Evolutionary conservation across 169 alveolate genomes (phyloP).

Genomic region (Cryptosporidium baileyi): DNA sequence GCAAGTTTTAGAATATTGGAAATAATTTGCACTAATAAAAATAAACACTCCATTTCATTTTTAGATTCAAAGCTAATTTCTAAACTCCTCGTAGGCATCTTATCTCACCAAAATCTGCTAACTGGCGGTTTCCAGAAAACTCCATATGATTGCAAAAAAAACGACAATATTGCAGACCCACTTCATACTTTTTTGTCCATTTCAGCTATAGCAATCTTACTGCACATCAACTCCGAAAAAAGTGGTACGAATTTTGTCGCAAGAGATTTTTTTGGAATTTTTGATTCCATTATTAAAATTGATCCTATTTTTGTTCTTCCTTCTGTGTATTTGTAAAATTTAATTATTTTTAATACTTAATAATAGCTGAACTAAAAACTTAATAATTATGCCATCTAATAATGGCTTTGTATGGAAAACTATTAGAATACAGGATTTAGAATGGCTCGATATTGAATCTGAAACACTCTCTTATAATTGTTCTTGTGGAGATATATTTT

Average conservation of each 20-base stretch:
- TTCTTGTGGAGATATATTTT: conserved; percentile 58
- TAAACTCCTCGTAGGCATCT: conserved; percentile 4
- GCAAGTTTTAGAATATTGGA: conserved; percentile 72
- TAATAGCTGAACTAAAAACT: background rate
- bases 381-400: background rate
- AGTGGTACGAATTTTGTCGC: background rate
- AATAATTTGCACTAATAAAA: background rate
- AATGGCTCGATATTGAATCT: conserved; percentile 29
- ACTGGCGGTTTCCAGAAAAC: conserved; percentile 60
- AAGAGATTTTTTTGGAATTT: background rate
- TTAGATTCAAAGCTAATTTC: background rate
- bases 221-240: background rate
- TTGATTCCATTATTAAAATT: background rate
- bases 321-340: background rate
- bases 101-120: conserved; percentile 24
- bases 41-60: background rate
- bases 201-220: conserved; percentile 71
- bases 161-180: conserved; percentile 72
- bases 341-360: background rate
- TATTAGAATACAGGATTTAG: background rate
- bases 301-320: conserved; percentile 37
- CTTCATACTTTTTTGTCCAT: conserved; percentile 76
- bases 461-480: conserved; percentile 45
- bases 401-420: conserved; percentile 38
- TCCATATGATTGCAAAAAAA: conserved; percentile 13